Evolutionary conservation across 306 rosid species (phyloP).

Genomic region (Vigna hirtella): DNA sequence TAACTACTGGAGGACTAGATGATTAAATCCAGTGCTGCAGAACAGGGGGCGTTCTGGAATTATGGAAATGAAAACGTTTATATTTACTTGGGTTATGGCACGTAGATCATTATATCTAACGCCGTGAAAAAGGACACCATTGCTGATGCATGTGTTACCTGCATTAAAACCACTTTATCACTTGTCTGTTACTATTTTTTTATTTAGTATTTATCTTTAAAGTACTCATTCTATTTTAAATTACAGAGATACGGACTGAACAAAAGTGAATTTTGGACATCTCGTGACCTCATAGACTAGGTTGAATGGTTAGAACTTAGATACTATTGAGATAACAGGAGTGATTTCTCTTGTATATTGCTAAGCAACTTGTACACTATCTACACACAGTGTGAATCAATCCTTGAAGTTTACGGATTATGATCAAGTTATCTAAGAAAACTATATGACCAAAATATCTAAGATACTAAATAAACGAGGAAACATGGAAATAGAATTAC

Average conservation of each 20-base stretch:
- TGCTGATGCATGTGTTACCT: constrained; percentile 11
- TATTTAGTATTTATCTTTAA: constrained; percentile 10
- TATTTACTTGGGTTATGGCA: constrained; percentile 2
- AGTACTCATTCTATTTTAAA: constrained; percentile 2
- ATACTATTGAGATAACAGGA: not conserved
- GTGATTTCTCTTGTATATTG: not conserved
- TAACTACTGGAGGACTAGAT: constrained; percentile 17
- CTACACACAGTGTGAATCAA: not conserved
- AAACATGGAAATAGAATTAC: not conserved
- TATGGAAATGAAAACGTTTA: constrained; percentile 19
- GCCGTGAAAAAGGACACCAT: constrained; percentile 13
- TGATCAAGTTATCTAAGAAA: not conserved
- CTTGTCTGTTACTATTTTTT: constrained; percentile 21
- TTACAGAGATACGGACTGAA: not conserved
- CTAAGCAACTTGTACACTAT: not conserved
- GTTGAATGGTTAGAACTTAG: not conserved
- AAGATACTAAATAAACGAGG: not conserved
- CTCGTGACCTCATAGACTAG: constrained; percentile 5
- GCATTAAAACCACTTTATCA: not conserved
- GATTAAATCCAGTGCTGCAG: not conserved
- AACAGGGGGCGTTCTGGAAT: not conserved
- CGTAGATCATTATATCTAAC: constrained; percentile 4
- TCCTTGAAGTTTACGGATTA: not conserved
- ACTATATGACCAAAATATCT: not conserved
- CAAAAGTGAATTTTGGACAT: not conserved